Evolutionary conservation across 2,329 filamentous ascomycete genomes (phyloP).

Genomic region (Aureobasidium sp.): DNA sequence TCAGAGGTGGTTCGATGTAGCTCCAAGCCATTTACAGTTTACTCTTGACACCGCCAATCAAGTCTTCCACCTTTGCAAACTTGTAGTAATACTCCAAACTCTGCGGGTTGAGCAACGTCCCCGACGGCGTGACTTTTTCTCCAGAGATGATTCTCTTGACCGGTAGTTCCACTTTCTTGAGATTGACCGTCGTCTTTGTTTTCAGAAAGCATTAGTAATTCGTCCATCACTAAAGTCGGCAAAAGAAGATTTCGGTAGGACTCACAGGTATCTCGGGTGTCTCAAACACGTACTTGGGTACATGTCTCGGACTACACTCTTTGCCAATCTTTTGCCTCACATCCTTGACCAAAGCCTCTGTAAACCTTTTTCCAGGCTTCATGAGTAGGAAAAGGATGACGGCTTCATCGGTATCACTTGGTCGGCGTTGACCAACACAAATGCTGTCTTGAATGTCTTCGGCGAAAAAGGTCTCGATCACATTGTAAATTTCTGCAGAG

Average conservation of each 20-base stretch:
- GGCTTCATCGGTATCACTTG: constrained; percentile 48
- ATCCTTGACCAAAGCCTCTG: constrained; percentile 44
- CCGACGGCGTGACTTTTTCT: constrained; percentile 63
- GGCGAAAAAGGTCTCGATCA: constrained; percentile 59
- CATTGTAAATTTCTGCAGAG: constrained; percentile 69
- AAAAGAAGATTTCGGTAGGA: neutral
- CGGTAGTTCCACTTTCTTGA: constrained; percentile 78
- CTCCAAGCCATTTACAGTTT: constrained; percentile 35
- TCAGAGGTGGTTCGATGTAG: no score
- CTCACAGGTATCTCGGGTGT: constrained; percentile 72
- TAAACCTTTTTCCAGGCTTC: constrained; percentile 51
- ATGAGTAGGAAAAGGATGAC: constrained; percentile 54
- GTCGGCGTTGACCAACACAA: constrained; percentile 68
- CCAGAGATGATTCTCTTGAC: constrained; percentile 80
- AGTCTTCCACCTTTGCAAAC: constrained; percentile 63
- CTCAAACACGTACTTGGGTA: constrained; percentile 71
- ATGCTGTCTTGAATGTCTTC: constrained; percentile 60
- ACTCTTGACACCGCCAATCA: constrained; percentile 38
- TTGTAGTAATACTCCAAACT: constrained; percentile 72
- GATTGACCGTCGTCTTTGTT: constrained; percentile 64
- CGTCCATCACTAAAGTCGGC: neutral
- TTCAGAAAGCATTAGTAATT: neutral
- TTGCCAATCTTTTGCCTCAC: constrained; percentile 58
- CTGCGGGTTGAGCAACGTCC: constrained; percentile 67
- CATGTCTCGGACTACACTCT: constrained; percentile 64